Conservation (phyloP, 2,329 filamentous ascomycete species). For the Talaromyces verruculosus region DNA sequence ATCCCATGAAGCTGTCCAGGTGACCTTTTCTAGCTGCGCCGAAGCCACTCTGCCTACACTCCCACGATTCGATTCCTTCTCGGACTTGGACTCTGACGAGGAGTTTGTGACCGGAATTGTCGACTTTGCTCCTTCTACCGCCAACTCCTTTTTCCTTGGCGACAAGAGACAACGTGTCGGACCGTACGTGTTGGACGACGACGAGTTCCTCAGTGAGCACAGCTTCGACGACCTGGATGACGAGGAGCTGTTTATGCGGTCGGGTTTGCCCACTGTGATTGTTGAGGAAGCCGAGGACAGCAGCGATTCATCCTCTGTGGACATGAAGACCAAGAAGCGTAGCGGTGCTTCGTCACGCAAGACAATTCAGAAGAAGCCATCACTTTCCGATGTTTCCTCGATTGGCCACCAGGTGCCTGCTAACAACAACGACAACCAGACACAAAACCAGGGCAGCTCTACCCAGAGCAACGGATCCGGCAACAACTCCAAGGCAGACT, state of each 20-base stretch:
- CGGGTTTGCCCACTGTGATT: constrained; percentile 62
- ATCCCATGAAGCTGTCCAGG: constrained; percentile 39
- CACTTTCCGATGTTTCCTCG: constrained; percentile 32
- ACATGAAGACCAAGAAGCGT: constrained; percentile 53
- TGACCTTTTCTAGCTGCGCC: constrained; percentile 43
- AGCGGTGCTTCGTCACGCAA: constrained; percentile 34
- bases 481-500: constrained; percentile 46
- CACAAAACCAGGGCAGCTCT: constrained; percentile 44
- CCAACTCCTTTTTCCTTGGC: constrained; percentile 60
- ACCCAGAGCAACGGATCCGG: constrained; percentile 40
- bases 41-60: constrained; percentile 60
- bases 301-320: constrained; percentile 23
- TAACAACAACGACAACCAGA: constrained; percentile 31
- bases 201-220: constrained; percentile 73
- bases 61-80: constrained; percentile 78
- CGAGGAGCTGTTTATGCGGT: constrained; percentile 59
- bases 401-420: constrained; percentile 34
- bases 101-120: constrained; percentile 75
- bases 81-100: constrained; percentile 88
- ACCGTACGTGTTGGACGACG: constrained; percentile 70
- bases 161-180: constrained; percentile 73
- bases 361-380: constrained; percentile 33
- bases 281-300: constrained; percentile 50
- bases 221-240: constrained; percentile 76
- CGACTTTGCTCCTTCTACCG: constrained; percentile 59